phyloP scores from a whole-genome alignment of 1,284 basidiomycete genomes.

The Tilletia indica region DNA sequence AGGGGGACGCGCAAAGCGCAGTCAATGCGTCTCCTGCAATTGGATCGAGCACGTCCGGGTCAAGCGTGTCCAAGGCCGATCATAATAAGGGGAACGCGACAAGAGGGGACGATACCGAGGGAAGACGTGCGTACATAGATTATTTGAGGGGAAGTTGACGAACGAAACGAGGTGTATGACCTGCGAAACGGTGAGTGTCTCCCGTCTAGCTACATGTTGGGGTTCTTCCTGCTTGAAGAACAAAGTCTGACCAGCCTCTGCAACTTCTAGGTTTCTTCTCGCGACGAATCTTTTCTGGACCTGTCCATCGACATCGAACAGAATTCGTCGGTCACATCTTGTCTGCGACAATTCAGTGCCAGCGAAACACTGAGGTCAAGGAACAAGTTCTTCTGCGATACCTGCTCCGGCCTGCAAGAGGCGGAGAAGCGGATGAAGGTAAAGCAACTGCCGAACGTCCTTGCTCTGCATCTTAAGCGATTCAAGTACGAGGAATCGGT shows the following conservation, averaged over 20 bases:
- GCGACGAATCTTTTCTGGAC: slow-evolving; percentile 94
- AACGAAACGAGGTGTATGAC: slow-evolving; percentile 96
- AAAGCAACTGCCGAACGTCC: slow-evolving; percentile 87
- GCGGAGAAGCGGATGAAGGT: slow-evolving; percentile 99
- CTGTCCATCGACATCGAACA: slow-evolving; percentile 97
- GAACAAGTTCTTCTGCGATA: slow-evolving; percentile 98
- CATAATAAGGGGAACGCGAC: slow-evolving; percentile 14
- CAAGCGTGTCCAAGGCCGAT: not conserved
- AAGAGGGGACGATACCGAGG: slow-evolving; percentile 26
- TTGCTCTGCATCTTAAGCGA: slow-evolving; percentile 91
- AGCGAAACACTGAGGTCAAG: slow-evolving; percentile 96
- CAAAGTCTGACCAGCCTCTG: not conserved
- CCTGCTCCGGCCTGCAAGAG: slow-evolving; percentile 92
- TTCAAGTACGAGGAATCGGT: slow-evolving; percentile 95
- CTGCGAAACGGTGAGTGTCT: slow-evolving; percentile 66
- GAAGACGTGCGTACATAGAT: slow-evolving; percentile 79
- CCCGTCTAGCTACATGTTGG: no score
- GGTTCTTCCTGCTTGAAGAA: not conserved
- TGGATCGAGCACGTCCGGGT: not conserved
- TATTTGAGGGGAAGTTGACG: slow-evolving; percentile 89
- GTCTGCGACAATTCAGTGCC: slow-evolving; percentile 90
- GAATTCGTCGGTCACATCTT: slow-evolving; percentile 91
- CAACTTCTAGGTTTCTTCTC: slow-evolving; percentile 72
- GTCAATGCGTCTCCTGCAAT: not conserved
- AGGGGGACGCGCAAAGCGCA: not conserved